These are phyloP conservation scores for Tillandsia fasciculata DNA, from an alignment of 176 grass and related monocot genomes.

Conservation along the genomic window DNA sequence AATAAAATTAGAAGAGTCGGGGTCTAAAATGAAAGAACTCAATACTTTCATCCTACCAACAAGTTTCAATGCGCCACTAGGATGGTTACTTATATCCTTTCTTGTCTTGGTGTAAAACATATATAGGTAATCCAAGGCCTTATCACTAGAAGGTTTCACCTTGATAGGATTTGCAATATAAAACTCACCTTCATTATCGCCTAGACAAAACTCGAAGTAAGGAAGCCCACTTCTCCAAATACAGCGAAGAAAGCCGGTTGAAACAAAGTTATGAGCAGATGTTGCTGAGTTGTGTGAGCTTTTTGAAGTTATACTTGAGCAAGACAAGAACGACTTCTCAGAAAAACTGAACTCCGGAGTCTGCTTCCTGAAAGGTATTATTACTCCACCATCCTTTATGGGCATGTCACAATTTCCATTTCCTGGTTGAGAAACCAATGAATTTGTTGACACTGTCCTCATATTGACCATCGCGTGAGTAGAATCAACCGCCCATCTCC, in stretches of 20 bases:
- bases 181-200: slow-evolving; percentile 12
- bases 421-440: slow-evolving; percentile 7
- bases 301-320: background rate
- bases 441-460: slow-evolving; percentile 10
- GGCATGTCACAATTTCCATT: background rate
- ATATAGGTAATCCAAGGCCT: slow-evolving; percentile 26
- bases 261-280: background rate
- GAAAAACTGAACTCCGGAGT: background rate
- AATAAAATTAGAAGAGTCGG: slow-evolving; percentile 4
- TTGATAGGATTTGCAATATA: slow-evolving; percentile 26
- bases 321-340: background rate
- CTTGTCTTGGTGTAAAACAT: slow-evolving; percentile 24
- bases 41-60: slow-evolving; percentile 40
- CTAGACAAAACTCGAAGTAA: slow-evolving; percentile 26
- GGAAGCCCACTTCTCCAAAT: slow-evolving; percentile 27
- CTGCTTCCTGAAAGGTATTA: background rate
- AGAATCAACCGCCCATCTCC: slow-evolving; percentile 24
- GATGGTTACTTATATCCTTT: background rate
- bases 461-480: slow-evolving; percentile 1
- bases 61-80: background rate
- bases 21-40: slow-evolving; percentile 20
- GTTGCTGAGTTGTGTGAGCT: slow-evolving; percentile 4
- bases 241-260: slow-evolving; percentile 26
- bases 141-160: slow-evolving; percentile 14
- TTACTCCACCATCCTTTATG: too few relatives aligned